Base-by-base conservation (phyloP, 768 basidiomycete species). In the Psilocybe cyanescens region DNA sequence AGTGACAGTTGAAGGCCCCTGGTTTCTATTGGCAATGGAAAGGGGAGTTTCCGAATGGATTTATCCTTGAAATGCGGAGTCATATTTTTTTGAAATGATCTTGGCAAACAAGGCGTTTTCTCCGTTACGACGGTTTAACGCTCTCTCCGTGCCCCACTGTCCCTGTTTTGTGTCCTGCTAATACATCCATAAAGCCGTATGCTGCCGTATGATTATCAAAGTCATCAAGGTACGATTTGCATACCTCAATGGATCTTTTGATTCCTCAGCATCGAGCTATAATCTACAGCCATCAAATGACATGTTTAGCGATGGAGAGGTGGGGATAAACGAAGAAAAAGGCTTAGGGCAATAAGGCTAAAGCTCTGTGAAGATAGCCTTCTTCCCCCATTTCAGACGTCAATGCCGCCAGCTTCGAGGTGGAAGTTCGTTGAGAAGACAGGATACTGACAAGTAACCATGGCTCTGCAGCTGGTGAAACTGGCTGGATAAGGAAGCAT, bases 91-190 rank as follows among this genome's bases (percentile, higher is more conserved):
- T 35, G 16, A 53, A n/a, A 53, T 6, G 51, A 17, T 16, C 31
- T 53, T 53, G 51, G 51, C 51, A 53, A 53, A 35, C n/a, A 53
- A 12, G 8, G 31, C 30, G 31, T 31, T 53, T 53, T 53, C n/a
- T 33, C 9, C 16, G 51, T 11, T 53, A 9, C 17, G 11, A 2
- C 7, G 3, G 16, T 35, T 53, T 39, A 12, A 44, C 14, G 41
- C 14, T 44, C 9, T 17, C 31, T 37, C 8, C 17, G 33, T 53
- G 31, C n/a, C 51, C 33, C 16, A 35, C 35, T 53, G 16, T n/a
- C 29, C 33, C 33, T 16, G 35, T 33, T 7, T 19, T 29, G 8
- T 31, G 14, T n/a, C 50, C 24, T 24, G 24, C 24, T 24, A 24
- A 24, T 24, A 24, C 24, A 24, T 24, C 24, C 24, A 24, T 24